phyloP scores from a whole-genome alignment of 176 grass and related monocot species.

The Dendrocalamus sinicus region DNA sequence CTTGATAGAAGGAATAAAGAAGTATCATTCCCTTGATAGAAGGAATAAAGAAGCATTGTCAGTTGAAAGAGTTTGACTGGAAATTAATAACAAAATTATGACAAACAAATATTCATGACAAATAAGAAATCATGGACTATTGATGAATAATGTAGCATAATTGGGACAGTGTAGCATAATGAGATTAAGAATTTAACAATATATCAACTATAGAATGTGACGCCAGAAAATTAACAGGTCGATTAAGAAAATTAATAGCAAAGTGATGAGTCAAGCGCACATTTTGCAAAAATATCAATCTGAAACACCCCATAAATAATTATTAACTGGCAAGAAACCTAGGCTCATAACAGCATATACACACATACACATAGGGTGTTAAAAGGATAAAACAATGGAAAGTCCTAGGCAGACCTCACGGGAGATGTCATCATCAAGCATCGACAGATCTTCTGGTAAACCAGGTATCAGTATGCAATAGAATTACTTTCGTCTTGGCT shows the following conservation, averaged over 20 bases:
- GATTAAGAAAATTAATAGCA: background rate
- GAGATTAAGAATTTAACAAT: background rate
- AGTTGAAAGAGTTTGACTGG: background rate
- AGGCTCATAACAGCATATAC: background rate
- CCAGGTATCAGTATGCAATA: constrained; percentile 55
- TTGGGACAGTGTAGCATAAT: background rate
- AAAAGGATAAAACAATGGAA: background rate
- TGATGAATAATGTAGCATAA: background rate
- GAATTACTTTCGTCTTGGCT: constrained; percentile 25
- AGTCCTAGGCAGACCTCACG: constrained; percentile 42
- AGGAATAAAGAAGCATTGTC: constrained; percentile 6
- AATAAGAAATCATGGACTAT: constrained; percentile 1
- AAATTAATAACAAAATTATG: constrained; percentile 16
- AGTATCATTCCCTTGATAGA: constrained; percentile 59
- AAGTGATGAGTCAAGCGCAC: background rate
- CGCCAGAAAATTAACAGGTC: background rate
- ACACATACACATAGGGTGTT: background rate
- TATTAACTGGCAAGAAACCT: background rate
- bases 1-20: constrained; percentile 50
- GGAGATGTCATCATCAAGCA: constrained; percentile 86
- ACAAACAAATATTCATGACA: constrained; percentile 6
- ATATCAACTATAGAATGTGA: background rate
- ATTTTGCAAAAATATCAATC: background rate
- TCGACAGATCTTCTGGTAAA: constrained; percentile 73
- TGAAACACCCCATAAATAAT: background rate